Conservation (phyloP, 2,329 filamentous ascomycete genomes). For the Neonectria ditissima region DNA sequence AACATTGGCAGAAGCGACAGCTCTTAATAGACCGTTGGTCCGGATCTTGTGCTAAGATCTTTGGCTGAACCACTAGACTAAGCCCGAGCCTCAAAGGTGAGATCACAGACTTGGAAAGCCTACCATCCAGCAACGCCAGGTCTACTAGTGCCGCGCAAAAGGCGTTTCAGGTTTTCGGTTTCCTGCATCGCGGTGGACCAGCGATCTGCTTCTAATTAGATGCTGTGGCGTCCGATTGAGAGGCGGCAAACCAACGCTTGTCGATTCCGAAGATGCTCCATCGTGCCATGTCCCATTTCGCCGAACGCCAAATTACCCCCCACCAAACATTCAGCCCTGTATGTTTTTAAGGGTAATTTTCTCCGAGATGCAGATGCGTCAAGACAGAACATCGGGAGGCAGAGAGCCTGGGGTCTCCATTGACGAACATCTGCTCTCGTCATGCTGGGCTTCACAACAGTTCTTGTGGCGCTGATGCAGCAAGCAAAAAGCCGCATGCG, state of each 20-base stretch:
- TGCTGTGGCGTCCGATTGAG: not conserved
- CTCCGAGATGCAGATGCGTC: not conserved
- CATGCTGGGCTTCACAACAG: not conserved
- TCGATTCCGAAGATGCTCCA: slow-evolving; percentile 1
- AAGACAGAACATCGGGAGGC: too few species aligned
- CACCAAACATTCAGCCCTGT: not conserved
- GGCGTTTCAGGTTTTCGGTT: slow-evolving; percentile 16
- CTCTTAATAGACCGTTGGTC: slow-evolving; percentile 5
- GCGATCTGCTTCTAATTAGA: slow-evolving; percentile 1
- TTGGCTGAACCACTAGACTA: not conserved
- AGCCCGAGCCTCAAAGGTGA: not conserved
- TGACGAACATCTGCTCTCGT: not conserved
- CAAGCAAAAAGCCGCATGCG: not conserved
- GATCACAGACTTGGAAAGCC: slow-evolving; percentile 2
- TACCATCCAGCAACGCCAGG: not conserved
- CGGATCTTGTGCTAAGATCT: slow-evolving; percentile 11
- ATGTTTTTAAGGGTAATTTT: not conserved
- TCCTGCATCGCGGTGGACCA: slow-evolving; percentile 5
- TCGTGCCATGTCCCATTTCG: slow-evolving; percentile 11
- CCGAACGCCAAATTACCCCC: slow-evolving; percentile 3
- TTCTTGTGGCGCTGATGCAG: not conserved
- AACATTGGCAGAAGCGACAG: not conserved
- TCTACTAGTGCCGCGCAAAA: not conserved
- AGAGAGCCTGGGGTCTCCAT: not conserved
- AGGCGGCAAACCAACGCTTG: not conserved